phyloP scores from a whole-genome alignment of 257 asterid genomes.

The Plantago ovata region DNA sequence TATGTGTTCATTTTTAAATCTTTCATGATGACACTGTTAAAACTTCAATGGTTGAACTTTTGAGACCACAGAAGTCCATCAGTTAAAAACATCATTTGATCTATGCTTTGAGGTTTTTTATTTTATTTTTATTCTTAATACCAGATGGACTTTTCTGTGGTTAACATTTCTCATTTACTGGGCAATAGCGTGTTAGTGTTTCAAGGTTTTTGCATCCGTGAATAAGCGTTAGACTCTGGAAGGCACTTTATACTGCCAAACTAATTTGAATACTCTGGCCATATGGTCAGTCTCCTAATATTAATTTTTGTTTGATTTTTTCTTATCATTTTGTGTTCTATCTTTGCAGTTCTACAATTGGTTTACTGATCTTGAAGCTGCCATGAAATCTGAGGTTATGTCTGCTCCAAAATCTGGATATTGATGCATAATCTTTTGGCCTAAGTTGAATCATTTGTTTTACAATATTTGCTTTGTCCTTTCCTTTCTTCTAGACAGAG shows the following conservation, averaged over 20 bases:
- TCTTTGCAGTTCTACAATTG: conserved; percentile 89
- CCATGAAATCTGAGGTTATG: conserved; percentile 98
- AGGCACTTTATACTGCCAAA: no score
- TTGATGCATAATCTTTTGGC: conserved; percentile 5
- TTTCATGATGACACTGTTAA: no score
- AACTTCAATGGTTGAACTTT: no score
- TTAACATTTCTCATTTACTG: background rate
- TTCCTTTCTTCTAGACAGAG: conserved; percentile 59
- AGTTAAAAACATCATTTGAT: conserved; percentile 6
- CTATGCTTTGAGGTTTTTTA: conserved; percentile 1
- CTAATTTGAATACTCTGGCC: conserved; percentile 7
- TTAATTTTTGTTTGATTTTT: conserved; percentile 1
- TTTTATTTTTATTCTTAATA: background rate
- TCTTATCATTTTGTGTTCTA: conserved; percentile 8
- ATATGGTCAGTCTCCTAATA: background rate
- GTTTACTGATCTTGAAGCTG: conserved; percentile 94
- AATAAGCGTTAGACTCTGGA: no score
- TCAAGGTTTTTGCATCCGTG: no score
- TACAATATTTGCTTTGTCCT: conserved; percentile 8
- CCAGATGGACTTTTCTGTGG: conserved; percentile 2
- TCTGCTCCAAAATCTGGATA: conserved; percentile 16
- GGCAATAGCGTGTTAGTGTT: background rate
- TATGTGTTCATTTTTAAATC: no score
- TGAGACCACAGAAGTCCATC: no score
- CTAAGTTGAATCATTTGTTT: conserved; percentile 9